Evolutionary conservation across 2,329 filamentous ascomycete genomes (phyloP).

Genomic region (Stagonosporopsis rhizophila): DNA sequence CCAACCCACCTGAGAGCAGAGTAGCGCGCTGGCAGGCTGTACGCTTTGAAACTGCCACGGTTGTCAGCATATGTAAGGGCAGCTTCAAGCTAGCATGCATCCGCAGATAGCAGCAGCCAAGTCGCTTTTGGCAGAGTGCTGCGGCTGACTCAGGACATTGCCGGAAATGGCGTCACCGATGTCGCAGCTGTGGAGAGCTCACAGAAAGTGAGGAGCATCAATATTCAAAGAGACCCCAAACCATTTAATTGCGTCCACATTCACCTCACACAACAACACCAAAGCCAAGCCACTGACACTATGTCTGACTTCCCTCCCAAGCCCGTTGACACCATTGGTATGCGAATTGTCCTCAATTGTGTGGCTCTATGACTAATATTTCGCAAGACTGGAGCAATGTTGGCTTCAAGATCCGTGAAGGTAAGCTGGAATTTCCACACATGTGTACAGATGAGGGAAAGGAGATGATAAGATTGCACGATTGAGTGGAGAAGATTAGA

Average conservation of each 20-base stretch:
- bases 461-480: neutral
- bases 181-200: conserved; percentile 36
- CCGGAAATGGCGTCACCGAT: conserved; percentile 40
- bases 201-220: conserved; percentile 25
- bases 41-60: neutral
- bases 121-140: conserved; percentile 28
- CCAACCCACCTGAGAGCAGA: conserved; percentile 1
- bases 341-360: conserved; percentile 22
- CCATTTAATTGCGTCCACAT: neutral
- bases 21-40: neutral
- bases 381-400: conserved; percentile 84
- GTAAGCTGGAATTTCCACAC: conserved; percentile 54
- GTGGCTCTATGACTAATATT: neutral
- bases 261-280: conserved; percentile 10
- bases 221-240: conserved; percentile 15
- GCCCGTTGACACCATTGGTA: conserved; percentile 77
- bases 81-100: neutral
- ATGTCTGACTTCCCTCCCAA: conserved; percentile 67
- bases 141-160: conserved; percentile 37
- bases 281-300: conserved; percentile 9
- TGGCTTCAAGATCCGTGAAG: conserved; percentile 91
- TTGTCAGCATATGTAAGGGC: conserved; percentile 1
- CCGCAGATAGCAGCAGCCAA: conserved; percentile 7
- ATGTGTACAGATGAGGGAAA: neutral
- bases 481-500: neutral